phyloP scores from a whole-genome alignment of 805 yeast species.

The Candida gorgasii region DNA sequence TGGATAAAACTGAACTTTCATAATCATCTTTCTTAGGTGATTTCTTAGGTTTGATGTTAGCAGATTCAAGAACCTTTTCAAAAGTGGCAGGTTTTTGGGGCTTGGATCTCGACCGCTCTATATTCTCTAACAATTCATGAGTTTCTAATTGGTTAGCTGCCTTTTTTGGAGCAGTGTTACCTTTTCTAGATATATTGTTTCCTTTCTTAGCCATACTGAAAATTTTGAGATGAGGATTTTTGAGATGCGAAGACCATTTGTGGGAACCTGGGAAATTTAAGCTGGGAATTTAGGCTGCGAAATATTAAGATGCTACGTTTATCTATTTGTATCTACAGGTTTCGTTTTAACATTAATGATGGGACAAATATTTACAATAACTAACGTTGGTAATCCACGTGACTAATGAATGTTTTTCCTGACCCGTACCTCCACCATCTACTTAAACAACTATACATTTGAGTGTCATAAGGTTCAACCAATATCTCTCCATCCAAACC shows the following conservation, averaged over 20 bases:
- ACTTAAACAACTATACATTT: slow-evolving; percentile 62
- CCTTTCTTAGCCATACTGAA: slow-evolving; percentile 26
- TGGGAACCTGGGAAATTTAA: too few species aligned
- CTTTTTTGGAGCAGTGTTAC: slow-evolving; percentile 1
- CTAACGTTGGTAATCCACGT: slow-evolving; percentile 22
- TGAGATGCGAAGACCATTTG: slow-evolving; percentile 11
- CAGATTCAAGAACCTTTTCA: slow-evolving; percentile 10
- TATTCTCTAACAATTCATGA: slow-evolving; percentile 24
- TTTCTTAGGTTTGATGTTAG: slow-evolving; percentile 12
- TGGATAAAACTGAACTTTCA: slow-evolving; percentile 54
- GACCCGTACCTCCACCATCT: slow-evolving; percentile 77
- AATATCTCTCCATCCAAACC: slow-evolving; percentile 18
- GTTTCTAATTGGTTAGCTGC: slow-evolving; percentile 36
- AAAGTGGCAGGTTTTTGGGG: slow-evolving; percentile 18
- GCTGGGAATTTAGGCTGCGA: not conserved
- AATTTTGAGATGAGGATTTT: slow-evolving; percentile 12
- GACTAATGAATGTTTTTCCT: slow-evolving; percentile 58
- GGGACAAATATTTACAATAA: too few species aligned
- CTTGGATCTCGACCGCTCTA: slow-evolving; percentile 26
- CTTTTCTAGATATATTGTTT: not conserved
- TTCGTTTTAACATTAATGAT: too few species aligned
- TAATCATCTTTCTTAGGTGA: slow-evolving; percentile 35
- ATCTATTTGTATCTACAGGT: too few species aligned
- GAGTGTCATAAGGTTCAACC: slow-evolving; percentile 39
- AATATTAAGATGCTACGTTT: too few species aligned